Conservation (phyloP, 1,139 yeast genomes). For the Candida gigantensis region DNA sequence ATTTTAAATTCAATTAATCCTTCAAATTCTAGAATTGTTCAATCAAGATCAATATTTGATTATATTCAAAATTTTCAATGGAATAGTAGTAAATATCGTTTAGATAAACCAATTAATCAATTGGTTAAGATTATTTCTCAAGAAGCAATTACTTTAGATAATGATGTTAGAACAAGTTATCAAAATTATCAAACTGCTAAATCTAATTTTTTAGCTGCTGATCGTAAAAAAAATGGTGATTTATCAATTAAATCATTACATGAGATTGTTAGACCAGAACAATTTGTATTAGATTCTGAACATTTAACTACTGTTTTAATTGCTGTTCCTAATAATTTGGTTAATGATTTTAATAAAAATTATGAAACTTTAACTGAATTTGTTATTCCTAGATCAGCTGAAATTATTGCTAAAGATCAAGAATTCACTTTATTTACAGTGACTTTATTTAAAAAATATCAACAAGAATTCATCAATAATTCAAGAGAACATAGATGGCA, state of each 20-base stretch:
- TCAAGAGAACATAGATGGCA: constrained; percentile 88
- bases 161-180: constrained; percentile 73
- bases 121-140: constrained; percentile 67
- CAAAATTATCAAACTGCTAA: constrained; percentile 78
- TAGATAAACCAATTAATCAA: constrained; percentile 80
- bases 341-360: constrained; percentile 57
- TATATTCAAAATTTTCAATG: constrained; percentile 78
- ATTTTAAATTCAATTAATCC: constrained; percentile 58
- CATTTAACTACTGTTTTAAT: constrained; percentile 79
- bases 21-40: constrained; percentile 33
- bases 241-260: constrained; percentile 87
- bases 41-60: constrained; percentile 52
- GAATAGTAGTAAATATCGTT: constrained; percentile 83
- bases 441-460: constrained; percentile 81
- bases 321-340: constrained; percentile 76
- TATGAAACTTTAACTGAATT: constrained; percentile 80
- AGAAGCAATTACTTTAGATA: constrained; percentile 81
- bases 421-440: constrained; percentile 77
- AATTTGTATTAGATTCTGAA: constrained; percentile 84
- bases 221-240: constrained; percentile 91
- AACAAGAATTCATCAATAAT: constrained; percentile 64
- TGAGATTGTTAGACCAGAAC: constrained; percentile 80
- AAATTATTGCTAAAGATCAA: constrained; percentile 64
- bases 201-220: constrained; percentile 82
- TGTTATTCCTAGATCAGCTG: constrained; percentile 92